Percentiles rank a stretch among this genome's conserved stretches.
Conservation (phyloP, 1,139 yeast species). For the Saccharomyces hybrid region DNA sequence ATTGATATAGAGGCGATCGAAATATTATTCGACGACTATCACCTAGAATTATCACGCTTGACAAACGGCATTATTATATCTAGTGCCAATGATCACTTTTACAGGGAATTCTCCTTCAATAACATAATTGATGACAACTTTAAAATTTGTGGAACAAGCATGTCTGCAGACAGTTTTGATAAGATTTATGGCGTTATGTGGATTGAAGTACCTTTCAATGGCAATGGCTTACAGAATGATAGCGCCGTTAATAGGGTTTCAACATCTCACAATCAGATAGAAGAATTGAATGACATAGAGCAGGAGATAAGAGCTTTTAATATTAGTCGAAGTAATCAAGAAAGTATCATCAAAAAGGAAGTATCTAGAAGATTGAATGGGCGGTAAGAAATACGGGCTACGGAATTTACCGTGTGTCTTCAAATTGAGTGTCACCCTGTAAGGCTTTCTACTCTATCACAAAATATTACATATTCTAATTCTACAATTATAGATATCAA, state of each 20-base stretch:
- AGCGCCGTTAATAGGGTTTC: not conserved
- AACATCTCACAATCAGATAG: not conserved
- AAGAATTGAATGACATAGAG: not conserved
- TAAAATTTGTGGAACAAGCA: not conserved
- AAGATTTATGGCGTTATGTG: not conserved
- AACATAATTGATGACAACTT: not conserved
- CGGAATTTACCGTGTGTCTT: too few species aligned
- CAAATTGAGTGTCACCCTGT: not conserved
- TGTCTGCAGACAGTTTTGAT: not conserved
- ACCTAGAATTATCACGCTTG: conserved; percentile 11
- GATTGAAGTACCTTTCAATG: not conserved
- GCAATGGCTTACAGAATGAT: not conserved
- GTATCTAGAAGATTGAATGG: not conserved
- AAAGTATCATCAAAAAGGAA: not conserved
- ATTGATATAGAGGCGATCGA: conserved; percentile 13
- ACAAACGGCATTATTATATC: not conserved
- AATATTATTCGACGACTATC: conserved; percentile 17
- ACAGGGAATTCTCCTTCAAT: not conserved
- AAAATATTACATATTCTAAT: not conserved
- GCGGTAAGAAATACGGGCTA: not conserved
- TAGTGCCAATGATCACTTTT: not conserved
- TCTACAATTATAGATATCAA: not conserved
- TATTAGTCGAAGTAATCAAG: not conserved
- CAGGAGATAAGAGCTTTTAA: not conserved
- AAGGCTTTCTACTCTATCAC: not conserved